A percentile compares a stretch with the other conserved stretches of the same genome.
phyloP scores from a whole-genome alignment of 345 rosid genomes.

The Chamaenerion angustifolium region DNA sequence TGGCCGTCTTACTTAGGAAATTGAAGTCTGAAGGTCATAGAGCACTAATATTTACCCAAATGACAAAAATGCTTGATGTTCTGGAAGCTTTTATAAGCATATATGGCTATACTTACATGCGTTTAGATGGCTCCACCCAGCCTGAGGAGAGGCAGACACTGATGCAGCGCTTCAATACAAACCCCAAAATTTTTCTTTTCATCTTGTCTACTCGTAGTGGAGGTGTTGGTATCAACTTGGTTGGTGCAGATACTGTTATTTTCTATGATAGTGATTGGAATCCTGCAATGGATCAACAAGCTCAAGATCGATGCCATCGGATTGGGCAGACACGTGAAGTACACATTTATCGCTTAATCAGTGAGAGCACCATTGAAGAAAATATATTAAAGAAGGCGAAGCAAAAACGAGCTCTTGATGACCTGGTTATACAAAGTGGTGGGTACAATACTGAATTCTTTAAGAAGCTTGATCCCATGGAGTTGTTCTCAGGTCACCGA shows the following conservation, averaged over 20 bases:
- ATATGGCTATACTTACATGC: conserved; percentile 98
- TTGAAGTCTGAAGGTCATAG: conserved; percentile 93
- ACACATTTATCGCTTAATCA: conserved; percentile 86
- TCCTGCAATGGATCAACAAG: conserved; percentile 99
- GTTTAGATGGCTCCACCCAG: conserved; percentile 97
- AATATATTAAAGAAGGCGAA: conserved; percentile 96
- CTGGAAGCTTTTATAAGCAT: conserved; percentile 93
- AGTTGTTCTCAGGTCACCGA: conserved; percentile 79
- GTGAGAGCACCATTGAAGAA: conserved; percentile 98
- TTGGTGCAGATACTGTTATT: conserved; percentile 98
- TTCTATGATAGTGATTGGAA: conserved; percentile 99
- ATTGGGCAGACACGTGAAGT: conserved; percentile 99
- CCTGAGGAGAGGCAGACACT: conserved; percentile 99
- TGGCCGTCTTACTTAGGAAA: conserved; percentile 70
- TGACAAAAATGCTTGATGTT: conserved; percentile 99
- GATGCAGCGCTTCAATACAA: conserved; percentile 98
- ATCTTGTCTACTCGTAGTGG: conserved; percentile 99
- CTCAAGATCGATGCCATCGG: conserved; percentile 99
- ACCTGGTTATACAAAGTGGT: conserved; percentile 96
- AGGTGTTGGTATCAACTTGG: conserved; percentile 97
- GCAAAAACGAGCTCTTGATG: conserved; percentile 97
- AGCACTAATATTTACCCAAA: conserved; percentile 95
- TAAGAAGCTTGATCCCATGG: conserved; percentile 98
- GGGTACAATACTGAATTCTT: conserved; percentile 94
- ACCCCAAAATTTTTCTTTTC: conserved; percentile 92